These are phyloP conservation scores for Hsuehochloa calcarea DNA, from an alignment of 176 grass and related monocot genomes.

Conservation along the genomic window DNA sequence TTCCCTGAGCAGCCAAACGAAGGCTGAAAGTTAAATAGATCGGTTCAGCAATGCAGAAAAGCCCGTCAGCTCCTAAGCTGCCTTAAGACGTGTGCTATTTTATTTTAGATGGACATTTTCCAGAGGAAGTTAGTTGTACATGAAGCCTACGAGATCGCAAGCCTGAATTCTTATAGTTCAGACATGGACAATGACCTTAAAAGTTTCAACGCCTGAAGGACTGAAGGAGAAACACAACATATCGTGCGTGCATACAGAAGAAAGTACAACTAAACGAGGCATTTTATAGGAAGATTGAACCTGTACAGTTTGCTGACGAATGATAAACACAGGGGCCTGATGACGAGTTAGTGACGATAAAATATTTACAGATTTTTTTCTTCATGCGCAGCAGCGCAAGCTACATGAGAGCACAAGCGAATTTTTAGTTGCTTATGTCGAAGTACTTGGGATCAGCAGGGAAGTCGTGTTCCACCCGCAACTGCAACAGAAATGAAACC, in stretches of 20 bases:
- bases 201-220: neutral
- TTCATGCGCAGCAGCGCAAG: neutral
- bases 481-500: slow-evolving; percentile 41
- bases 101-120: neutral
- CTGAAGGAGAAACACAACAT: neutral
- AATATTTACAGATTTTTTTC: slow-evolving; percentile 55
- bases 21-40: neutral
- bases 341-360: slow-evolving; percentile 34
- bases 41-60: neutral
- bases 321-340: slow-evolving; percentile 24
- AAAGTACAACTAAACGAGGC: slow-evolving; percentile 20
- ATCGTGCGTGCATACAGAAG: neutral
- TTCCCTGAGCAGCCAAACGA: no score
- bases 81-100: neutral
- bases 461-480: slow-evolving; percentile 85
- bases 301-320: slow-evolving; percentile 57
- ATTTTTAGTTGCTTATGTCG: slow-evolving; percentile 80
- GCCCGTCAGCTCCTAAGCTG: neutral
- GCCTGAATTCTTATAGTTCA: neutral
- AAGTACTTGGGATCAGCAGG: slow-evolving; percentile 98
- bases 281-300: slow-evolving; percentile 58
- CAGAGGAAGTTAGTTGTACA: neutral
- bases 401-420: slow-evolving; percentile 16
- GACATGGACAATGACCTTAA: neutral
- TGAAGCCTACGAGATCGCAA: neutral